A percentile compares a stretch with the other conserved stretches of the same genome.
phyloP scores from a whole-genome alignment of 768 basidiomycete genomes.

The Amanita molliuscula region DNA sequence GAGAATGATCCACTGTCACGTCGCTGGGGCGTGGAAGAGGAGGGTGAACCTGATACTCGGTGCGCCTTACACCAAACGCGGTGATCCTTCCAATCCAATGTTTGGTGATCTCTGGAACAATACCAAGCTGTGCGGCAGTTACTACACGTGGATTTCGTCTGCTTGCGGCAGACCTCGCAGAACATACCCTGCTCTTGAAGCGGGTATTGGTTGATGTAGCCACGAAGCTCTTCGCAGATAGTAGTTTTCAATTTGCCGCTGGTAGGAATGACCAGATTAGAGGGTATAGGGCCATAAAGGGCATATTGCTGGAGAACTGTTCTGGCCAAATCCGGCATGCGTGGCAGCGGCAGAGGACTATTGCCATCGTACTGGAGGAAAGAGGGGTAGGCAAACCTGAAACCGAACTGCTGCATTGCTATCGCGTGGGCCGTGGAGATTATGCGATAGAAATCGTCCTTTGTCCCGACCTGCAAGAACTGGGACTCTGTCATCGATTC shows the following conservation, averaged over 20 bases:
- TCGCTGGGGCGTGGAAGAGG: too few relatives aligned
- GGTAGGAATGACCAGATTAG: not conserved
- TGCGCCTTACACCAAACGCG: too few relatives aligned
- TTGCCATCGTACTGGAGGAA: constrained; percentile 4
- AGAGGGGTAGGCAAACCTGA: too few relatives aligned
- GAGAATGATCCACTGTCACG: too few relatives aligned
- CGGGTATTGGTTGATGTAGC: constrained; percentile 1
- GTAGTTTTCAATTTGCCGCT: not conserved
- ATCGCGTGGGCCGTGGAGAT: constrained; percentile 1
- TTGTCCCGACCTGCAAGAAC: not conserved
- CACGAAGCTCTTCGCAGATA: constrained; percentile 3
- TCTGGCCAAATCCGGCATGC: constrained; percentile 2
- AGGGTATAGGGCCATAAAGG: not conserved
- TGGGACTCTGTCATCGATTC: not conserved
- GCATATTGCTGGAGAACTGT: constrained; percentile 1
- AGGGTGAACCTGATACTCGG: not conserved
- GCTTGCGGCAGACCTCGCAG: too few relatives aligned
- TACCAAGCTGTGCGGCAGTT: too few relatives aligned
- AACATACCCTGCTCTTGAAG: too few relatives aligned
- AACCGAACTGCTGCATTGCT: constrained; percentile 4
- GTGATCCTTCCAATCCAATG: too few relatives aligned
- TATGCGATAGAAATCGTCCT: constrained; percentile 3
- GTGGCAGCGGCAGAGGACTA: not conserved
- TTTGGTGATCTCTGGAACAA: too few relatives aligned
- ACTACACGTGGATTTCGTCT: too few relatives aligned